Base-by-base conservation (phyloP, 2,329 filamentous ascomycete genomes). In the Penicillium sp. region DNA sequence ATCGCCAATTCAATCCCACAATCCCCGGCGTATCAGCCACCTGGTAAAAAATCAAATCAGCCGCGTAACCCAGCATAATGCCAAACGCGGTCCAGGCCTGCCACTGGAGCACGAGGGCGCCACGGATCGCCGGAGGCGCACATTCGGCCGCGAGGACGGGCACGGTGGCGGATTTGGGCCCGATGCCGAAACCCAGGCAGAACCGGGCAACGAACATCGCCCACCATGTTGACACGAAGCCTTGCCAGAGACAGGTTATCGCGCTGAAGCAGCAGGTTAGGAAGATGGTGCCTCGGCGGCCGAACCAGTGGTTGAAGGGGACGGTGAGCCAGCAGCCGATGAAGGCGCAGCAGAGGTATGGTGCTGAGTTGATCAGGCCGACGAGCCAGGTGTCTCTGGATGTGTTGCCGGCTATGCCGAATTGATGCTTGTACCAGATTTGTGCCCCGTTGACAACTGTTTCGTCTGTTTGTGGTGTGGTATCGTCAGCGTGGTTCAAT, bases 41-140 rank as follows among this genome's bases (percentile, higher is more conserved):
- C 54, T 82, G 75, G 69, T 84, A 87, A 69, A 89, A 87, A 7
- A 83, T 84, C 31, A 89, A 76, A 66, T 87, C 85, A 49, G 81
- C 85, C 6, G 81, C 82, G 69, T 83, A 89, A 16, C 86, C 86
- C 16, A 77, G 74, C 81, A 82, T 78, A 59, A 82, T 81, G 13
- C 80, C 80, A 58, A 81, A 81, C 0, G 78, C 80, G 4, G 77
- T 79, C 76, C 77, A 83, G 76, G 81, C 81, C 75, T 93, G 88
- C 90, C 90, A 94, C 62, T 87, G 87, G 90, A 94, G 94, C 62
- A 93, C 89, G 18, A 95, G 80, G 7, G 88, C 89, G 63, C 89
- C 89, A 70, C 89, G 85, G 55, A 92, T 87, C 5, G 77, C 73
- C 1, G 89, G 86, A 0, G 89, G 89, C 0, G 87, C 84, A 57